Conservation (phyloP, 805 yeast species). For the Pichia gijzeniarum region DNA sequence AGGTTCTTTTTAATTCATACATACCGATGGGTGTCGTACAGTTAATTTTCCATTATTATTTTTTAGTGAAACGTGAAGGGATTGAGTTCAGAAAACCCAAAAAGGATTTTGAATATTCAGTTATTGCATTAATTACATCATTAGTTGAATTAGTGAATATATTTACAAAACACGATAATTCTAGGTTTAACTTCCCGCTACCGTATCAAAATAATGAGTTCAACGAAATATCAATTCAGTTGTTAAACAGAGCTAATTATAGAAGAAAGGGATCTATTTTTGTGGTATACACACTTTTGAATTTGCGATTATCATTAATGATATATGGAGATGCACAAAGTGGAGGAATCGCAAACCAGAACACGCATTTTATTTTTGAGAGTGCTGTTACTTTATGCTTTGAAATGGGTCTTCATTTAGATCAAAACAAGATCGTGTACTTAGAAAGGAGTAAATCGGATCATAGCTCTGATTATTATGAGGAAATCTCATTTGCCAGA, state of each 20-base stretch:
- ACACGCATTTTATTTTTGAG: slow-evolving; percentile 13
- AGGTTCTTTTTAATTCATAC: slow-evolving; percentile 8
- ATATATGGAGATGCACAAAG: slow-evolving; percentile 13
- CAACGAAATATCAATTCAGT: slow-evolving; percentile 7
- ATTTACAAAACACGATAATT: slow-evolving; percentile 4
- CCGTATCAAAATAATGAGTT: slow-evolving; percentile 4
- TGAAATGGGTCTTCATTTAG: slow-evolving; percentile 11
- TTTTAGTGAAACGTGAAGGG: slow-evolving; percentile 1
- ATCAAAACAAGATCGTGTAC: slow-evolving; percentile 7
- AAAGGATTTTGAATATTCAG: slow-evolving; percentile 12
- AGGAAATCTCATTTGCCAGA: slow-evolving; percentile 5
- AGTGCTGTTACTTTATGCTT: slow-evolving; percentile 7
- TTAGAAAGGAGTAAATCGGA: neutral
- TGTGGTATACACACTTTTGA: slow-evolving; percentile 8
- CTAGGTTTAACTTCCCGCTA: slow-evolving; percentile 2
- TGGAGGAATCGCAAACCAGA: slow-evolving; percentile 8
- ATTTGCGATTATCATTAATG: slow-evolving; percentile 8
- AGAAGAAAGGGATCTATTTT: slow-evolving; percentile 7
- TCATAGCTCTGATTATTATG: neutral
- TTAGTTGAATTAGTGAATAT: slow-evolving; percentile 9
- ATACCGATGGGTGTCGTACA: slow-evolving; percentile 13
- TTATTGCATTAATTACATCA: slow-evolving; percentile 9
- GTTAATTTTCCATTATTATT: slow-evolving; percentile 8
- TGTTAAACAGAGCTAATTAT: slow-evolving; percentile 12
- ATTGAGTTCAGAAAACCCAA: slow-evolving; percentile 9